Evolutionary conservation across 352 stramenopile species (phyloP).

Genomic region (Phytophthora pseudosyringae): DNA sequence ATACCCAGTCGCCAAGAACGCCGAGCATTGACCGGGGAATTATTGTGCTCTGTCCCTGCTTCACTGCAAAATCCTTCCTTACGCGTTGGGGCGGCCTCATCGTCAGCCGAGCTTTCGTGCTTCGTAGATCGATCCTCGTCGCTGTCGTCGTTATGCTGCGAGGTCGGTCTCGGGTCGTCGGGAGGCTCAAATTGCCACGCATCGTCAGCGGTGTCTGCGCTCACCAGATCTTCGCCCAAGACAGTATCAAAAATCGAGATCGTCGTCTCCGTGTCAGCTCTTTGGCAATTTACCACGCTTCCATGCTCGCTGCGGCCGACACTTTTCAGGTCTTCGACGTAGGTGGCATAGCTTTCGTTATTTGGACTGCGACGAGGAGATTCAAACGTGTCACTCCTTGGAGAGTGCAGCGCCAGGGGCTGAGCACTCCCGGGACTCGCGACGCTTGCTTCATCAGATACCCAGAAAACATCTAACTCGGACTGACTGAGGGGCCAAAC

Average conservation of each 20-base stretch:
- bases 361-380: conserved; percentile 29
- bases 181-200: conserved; percentile 39
- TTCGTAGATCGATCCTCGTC: conserved; percentile 23
- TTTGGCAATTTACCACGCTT: conserved; percentile 25
- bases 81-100: conserved; percentile 2
- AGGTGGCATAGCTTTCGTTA: conserved; percentile 22
- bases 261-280: conserved; percentile 41
- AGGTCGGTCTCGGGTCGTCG: conserved; percentile 10
- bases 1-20: conserved; percentile 13
- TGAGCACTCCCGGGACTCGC: conserved; percentile 8
- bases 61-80: conserved; percentile 1
- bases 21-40: conserved; percentile 21
- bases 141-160: conserved; percentile 11
- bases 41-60: conserved; percentile 1
- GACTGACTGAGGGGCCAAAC: conserved; percentile 31
- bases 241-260: conserved; percentile 33
- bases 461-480: conserved; percentile 28
- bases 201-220: conserved; percentile 28
- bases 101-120: conserved; percentile 16
- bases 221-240: conserved; percentile 27
- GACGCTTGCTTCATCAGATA: conserved; percentile 18
- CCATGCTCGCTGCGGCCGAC: conserved; percentile 19
- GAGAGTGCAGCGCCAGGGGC: conserved; percentile 3
- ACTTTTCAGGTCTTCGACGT: conserved; percentile 16
- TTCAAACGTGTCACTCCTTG: conserved; percentile 10